phyloP scores from a whole-genome alignment of 2,329 filamentous ascomycete species.

The Fusarium sp. region DNA sequence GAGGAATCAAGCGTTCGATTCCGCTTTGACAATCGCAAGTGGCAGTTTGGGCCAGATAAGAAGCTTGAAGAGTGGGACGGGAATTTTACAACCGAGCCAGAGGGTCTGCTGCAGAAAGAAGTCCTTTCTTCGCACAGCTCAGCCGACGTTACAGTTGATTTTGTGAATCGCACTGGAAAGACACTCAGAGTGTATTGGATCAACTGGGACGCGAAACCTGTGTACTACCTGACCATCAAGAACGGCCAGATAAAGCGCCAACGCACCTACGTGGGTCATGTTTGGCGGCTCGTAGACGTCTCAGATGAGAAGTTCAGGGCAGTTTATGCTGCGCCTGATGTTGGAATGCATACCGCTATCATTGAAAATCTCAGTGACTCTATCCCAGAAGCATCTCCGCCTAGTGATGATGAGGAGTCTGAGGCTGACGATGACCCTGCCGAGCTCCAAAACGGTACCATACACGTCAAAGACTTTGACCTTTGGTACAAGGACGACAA shows the following conservation, averaged over 20 bases:
- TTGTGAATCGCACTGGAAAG: conserved; percentile 44
- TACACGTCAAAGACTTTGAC: conserved; percentile 23
- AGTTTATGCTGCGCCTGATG: conserved; percentile 33
- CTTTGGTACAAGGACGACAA: conserved; percentile 18
- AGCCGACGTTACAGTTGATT: conserved; percentile 30
- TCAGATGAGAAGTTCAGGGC: conserved; percentile 15
- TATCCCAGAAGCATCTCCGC: not conserved
- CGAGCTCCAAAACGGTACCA: not conserved
- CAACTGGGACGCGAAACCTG: conserved; percentile 35
- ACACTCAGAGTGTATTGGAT: conserved; percentile 45
- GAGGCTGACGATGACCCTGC: not conserved
- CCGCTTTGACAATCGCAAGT: conserved; percentile 28
- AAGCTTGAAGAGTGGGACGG: conserved; percentile 39
- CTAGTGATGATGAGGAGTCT: not conserved
- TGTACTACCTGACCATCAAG: conserved; percentile 33
- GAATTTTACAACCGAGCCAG: conserved; percentile 10
- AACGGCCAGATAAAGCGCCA: conserved; percentile 28
- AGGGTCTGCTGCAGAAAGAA: conserved; percentile 34
- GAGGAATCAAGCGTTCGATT: conserved; percentile 37
- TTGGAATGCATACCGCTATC: conserved; percentile 24
- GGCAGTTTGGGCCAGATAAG: conserved; percentile 35
- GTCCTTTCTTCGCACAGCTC: conserved; percentile 31
- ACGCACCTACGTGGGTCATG: conserved; percentile 38
- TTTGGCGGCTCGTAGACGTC: conserved; percentile 39
- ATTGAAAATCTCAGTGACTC: conserved; percentile 23